Conservation (phyloP, 2,329 filamentous ascomycete genomes). For the Fusarium sp. region DNA sequence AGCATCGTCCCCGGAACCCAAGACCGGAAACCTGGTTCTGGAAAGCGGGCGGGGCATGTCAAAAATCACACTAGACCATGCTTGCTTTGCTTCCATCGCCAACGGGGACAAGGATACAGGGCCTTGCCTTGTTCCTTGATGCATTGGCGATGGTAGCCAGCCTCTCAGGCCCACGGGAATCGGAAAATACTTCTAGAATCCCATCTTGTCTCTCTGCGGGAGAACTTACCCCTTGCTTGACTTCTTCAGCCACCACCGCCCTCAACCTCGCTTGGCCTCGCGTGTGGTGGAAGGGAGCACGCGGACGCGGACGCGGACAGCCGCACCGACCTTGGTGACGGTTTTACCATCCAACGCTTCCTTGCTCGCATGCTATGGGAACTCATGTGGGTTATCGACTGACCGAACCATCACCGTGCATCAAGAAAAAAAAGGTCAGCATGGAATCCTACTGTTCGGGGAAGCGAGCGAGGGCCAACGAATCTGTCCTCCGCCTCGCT, state of each 20-base stretch:
- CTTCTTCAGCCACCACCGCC: not conserved
- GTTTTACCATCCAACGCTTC: constrained; percentile 1
- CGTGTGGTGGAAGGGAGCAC: not conserved
- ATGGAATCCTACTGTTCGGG: constrained; percentile 2
- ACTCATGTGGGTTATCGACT: constrained; percentile 33
- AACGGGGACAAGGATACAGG: constrained; percentile 2
- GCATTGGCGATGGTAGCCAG: not conserved
- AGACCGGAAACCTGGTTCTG: not conserved
- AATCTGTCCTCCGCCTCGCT: constrained; percentile 9
- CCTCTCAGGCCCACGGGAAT: not conserved
- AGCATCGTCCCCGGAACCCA: not conserved
- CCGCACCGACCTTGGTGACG: constrained; percentile 11
- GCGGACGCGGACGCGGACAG: constrained; percentile 15
- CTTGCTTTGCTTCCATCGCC: not conserved
- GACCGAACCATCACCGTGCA: constrained; percentile 12
- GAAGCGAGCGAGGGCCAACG: not conserved
- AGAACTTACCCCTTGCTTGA: not conserved
- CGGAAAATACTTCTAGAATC: constrained; percentile 11
- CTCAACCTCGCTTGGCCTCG: not conserved
- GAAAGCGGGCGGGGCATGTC: not conserved
- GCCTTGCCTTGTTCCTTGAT: not conserved
- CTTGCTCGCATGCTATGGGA: constrained; percentile 1
- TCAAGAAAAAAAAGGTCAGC: not conserved
- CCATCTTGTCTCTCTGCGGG: not conserved
- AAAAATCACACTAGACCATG: constrained; percentile 15